Conservation (phyloP, 306 rosid species). For the Ormosia emarginata region DNA sequence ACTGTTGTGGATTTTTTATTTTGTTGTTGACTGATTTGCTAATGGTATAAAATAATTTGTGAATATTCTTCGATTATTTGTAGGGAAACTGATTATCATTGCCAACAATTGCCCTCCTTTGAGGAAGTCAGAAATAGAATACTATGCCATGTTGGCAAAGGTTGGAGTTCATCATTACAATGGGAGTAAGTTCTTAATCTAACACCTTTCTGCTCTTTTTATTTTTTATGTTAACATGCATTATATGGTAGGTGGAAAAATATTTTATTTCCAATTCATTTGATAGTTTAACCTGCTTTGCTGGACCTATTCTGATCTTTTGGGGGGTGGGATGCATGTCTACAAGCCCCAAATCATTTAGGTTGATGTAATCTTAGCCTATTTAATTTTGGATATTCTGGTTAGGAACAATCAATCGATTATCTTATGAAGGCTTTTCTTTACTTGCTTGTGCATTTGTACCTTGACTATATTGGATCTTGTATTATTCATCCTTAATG, state of each 20-base stretch:
- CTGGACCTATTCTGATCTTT: background rate
- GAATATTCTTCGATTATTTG: background rate
- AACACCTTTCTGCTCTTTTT: background rate
- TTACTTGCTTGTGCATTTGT: background rate
- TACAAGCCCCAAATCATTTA: background rate
- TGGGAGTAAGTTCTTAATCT: conserved; percentile 58
- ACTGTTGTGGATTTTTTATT: background rate
- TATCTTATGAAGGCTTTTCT: background rate
- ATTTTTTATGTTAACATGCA: background rate
- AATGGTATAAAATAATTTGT: background rate
- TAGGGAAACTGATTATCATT: conserved; percentile 72
- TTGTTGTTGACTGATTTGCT: background rate
- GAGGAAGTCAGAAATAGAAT: conserved; percentile 72
- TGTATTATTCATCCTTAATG: background rate
- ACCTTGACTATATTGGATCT: background rate
- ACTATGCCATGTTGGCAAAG: conserved; percentile 80
- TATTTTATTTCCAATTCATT: background rate
- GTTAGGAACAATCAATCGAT: background rate
- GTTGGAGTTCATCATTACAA: conserved; percentile 81
- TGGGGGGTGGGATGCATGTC: background rate
- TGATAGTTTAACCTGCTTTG: background rate
- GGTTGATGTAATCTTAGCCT: background rate
- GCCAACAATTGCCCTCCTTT: conserved; percentile 85
- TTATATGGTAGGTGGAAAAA: background rate
- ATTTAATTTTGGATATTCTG: background rate